Evolutionary conservation across 257 asterid species (phyloP), one percentile per base, ranked within the genome.

Genomic region (Solanum clarkiae): DNA sequence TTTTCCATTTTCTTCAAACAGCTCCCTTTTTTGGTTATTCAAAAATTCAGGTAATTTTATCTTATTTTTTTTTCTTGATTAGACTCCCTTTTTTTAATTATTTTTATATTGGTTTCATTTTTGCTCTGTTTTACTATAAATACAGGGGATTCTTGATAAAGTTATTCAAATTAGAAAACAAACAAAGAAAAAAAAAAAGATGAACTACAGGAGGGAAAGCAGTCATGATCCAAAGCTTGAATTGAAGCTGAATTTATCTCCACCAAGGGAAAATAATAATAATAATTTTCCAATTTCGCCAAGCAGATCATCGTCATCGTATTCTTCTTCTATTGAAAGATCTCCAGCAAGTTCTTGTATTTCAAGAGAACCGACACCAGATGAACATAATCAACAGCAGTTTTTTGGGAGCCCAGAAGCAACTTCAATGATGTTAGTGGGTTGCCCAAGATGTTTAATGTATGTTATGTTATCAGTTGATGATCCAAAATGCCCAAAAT

Each of bases 401-500:
- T 53, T 53, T 51, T 53, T 26, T 79, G 26, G 65, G 29, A 75
- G 86, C 60, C 82, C 72, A 10, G 70, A 26, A 2, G 60, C 57
- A 74, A 45, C 71, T n/a, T 57, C 83, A 26, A 72, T 84, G 86
- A 69, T 70, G 82, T 12, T 84, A 22, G 60, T 74, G 51, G 86
- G 86, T 2, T 84, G 86, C 49, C 83, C 75, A n/a, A 56, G 86
- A 70, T 84, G 86, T 18, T n/a, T 84, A 40, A 84, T 84, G 86
- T 84, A 84, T 72, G 86, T 84, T 22, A 84, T 84, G 83, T 62
- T 84, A 79, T 59, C 83, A 12, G 71, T 13, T 0, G 11, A 56
- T 7, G 49, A 72, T 56, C 86, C 86, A 42, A 84, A 84, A 60
- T 84, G 86, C 47, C 86, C 86, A 1, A 72, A 71, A 47, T 84